Base-by-base conservation (phyloP, 106 monocot species). In the Acanthochlamys bracteata region DNA sequence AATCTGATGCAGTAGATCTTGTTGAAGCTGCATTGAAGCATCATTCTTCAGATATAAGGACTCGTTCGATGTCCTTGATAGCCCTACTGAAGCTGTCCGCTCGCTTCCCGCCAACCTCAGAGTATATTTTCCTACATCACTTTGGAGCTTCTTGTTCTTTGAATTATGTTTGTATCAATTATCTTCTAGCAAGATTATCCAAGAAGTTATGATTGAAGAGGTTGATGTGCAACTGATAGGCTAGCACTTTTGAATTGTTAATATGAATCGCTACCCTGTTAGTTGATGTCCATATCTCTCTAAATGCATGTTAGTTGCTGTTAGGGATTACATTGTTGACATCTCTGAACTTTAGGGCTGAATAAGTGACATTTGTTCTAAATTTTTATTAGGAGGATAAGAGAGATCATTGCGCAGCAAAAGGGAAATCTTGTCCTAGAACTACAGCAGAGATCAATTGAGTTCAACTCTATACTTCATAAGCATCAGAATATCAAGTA, bases 391-490 rank as follows among this genome's bases (percentile, higher is more conserved):
- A 99, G 98, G 89, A 92, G 98, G 79, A 80, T 92, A 70, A 78
- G 66, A 63, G 85, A 83, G 58, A 79, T 89, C 51, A 68, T 99
- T 68, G 71, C 63, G 17, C 80, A 83, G 59, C 76, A 92, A 62
- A 99, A 92, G 69, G 88, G 89, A 67, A 92, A 76, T 69, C 74
- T 99, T 65, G 78, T 73, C 43, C 78, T 99, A 57, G 98, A 99
- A 66, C 70, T 99, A 69, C 98, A 99, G 66, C 98, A 99, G 74
- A 83, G 98, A 92, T 92, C 98, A 60, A 84, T 92, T 65, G 98
- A 99, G 66, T 99, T 99, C 65, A 77, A 75, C 57, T 81, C 85
- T 45, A 89, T 99, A 40, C 85, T 99, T 58, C 85, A 86, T 66
- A 92, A 81, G 60, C 92, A 99, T 83, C 76, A 85, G 54, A 77